These are phyloP conservation scores for Phytophthora cryptogea DNA, from an alignment of 352 stramenopile genomes.

Conservation along the genomic window DNA sequence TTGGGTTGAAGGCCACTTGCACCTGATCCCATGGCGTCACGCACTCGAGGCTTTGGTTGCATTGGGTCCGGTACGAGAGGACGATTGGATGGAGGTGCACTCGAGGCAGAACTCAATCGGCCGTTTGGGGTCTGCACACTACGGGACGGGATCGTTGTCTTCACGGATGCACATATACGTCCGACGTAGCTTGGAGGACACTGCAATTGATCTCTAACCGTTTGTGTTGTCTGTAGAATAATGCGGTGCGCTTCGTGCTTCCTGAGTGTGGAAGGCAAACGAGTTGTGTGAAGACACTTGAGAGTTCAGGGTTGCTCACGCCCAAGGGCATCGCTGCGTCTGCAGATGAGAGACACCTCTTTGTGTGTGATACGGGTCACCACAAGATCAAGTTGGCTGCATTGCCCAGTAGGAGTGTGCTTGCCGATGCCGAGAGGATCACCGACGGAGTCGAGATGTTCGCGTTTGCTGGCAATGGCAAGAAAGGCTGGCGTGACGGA, in stretches of 20 bases:
- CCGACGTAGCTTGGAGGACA: background rate
- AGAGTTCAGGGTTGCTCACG: slow-evolving; percentile 41
- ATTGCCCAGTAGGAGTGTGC: slow-evolving; percentile 31
- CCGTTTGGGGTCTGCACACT: slow-evolving; percentile 43
- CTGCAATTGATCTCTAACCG: background rate
- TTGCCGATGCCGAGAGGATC: slow-evolving; percentile 15
- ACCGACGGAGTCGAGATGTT: slow-evolving; percentile 43
- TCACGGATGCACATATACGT: slow-evolving; percentile 44
- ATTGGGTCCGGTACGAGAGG: slow-evolving; percentile 35
- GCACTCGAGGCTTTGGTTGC: background rate
- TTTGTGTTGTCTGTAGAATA: slow-evolving; percentile 32
- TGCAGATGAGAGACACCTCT: slow-evolving; percentile 44
- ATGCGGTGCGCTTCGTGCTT: slow-evolving; percentile 42
- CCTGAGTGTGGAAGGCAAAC: slow-evolving; percentile 1
- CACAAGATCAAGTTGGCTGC: slow-evolving; percentile 56
- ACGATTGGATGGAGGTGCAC: slow-evolving; percentile 33
- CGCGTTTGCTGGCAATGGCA: slow-evolving; percentile 45
- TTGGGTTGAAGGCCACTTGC: too few species aligned
- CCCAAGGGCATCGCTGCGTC: slow-evolving; percentile 51
- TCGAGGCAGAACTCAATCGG: slow-evolving; percentile 37
- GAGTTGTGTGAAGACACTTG: slow-evolving; percentile 29
- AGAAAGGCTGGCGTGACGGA: slow-evolving; percentile 51
- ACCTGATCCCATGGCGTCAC: too few species aligned
- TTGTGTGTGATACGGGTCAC: slow-evolving; percentile 61
- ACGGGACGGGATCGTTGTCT: slow-evolving; percentile 29